Evolutionary conservation across 495 filamentous ascomycete genomes (phyloP).

Genomic region (Talaromyces adpressus): DNA sequence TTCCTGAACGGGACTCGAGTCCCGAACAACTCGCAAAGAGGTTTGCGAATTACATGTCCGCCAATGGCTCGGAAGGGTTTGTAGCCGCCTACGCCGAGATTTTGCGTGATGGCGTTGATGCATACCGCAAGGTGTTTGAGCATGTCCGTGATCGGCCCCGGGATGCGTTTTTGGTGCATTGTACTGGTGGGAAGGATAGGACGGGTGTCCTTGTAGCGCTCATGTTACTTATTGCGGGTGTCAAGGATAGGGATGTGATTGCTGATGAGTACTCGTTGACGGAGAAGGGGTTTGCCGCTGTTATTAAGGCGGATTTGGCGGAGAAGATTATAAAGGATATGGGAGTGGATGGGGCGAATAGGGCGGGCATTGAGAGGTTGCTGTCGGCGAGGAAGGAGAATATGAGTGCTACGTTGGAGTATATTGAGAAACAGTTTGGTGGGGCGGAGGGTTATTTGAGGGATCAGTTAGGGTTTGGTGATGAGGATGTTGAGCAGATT

Average conservation of each 20-base stretch:
- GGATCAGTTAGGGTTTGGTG: conserved; percentile 7
- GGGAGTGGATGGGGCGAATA: not conserved
- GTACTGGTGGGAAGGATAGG: conserved; percentile 63
- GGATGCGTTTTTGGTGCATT: conserved; percentile 48
- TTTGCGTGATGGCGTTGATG: conserved; percentile 25
- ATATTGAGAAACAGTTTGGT: conserved; percentile 12
- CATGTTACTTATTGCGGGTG: conserved; percentile 46
- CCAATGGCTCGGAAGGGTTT: conserved; percentile 43
- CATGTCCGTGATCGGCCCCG: conserved; percentile 32
- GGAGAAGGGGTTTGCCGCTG: conserved; percentile 6
- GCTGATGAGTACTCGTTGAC: conserved; percentile 11
- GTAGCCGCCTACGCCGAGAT: conserved; percentile 47
- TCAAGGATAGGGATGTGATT: conserved; percentile 6
- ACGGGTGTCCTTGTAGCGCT: conserved; percentile 54
- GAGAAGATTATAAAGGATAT: conserved; percentile 9
- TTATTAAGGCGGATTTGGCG: not conserved
- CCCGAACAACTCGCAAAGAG: conserved; percentile 9
- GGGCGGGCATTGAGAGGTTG: conserved; percentile 9
- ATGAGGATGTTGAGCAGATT: conserved; percentile 10
- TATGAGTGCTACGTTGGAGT: conserved; percentile 8
- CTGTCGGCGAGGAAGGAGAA: conserved; percentile 20
- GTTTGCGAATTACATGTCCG: conserved; percentile 10
- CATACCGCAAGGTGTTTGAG: conserved; percentile 26
- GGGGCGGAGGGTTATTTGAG: conserved; percentile 13
- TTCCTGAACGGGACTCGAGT: conserved; percentile 41